These are phyloP conservation scores for Alternaria sp. DNA, from an alignment of 2,329 filamentous ascomycete species.

Conservation along the genomic window DNA sequence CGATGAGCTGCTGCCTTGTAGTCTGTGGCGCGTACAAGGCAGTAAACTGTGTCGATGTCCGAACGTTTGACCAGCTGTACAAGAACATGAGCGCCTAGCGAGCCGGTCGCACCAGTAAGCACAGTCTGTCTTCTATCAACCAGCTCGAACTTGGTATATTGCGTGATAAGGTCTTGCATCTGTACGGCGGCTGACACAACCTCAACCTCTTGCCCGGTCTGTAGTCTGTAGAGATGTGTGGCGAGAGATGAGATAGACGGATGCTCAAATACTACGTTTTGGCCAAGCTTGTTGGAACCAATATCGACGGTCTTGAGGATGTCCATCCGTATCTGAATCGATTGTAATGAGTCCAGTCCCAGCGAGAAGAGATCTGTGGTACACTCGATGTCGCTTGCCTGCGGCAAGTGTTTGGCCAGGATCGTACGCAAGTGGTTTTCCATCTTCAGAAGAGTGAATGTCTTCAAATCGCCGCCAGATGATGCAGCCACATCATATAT, in stretches of 20 bases:
- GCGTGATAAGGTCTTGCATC: constrained; percentile 58
- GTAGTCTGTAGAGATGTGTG: constrained; percentile 55
- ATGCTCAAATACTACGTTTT: constrained; percentile 69
- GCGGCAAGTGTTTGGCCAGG: constrained; percentile 24
- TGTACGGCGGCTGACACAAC: constrained; percentile 50
- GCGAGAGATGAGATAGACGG: constrained; percentile 60
- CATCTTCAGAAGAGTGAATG: not conserved
- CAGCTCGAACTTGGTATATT: constrained; percentile 52
- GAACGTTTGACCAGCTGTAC: constrained; percentile 41
- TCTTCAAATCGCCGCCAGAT: not conserved
- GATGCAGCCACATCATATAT: constrained; percentile 52
- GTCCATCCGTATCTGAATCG: constrained; percentile 63
- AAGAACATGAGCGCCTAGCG: constrained; percentile 69
- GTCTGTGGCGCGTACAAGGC: constrained; percentile 60
- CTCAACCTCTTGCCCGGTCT: constrained; percentile 47
- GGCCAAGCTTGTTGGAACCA: constrained; percentile 55
- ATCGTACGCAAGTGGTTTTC: constrained; percentile 28
- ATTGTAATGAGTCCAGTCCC: constrained; percentile 68
- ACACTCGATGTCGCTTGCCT: constrained; percentile 16
- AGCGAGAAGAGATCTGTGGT: constrained; percentile 67
- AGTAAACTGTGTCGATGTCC: constrained; percentile 57
- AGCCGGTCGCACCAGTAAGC: constrained; percentile 72
- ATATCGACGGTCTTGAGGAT: constrained; percentile 63
- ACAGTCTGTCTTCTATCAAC: constrained; percentile 39
- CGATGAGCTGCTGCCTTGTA: constrained; percentile 46